phyloP scores from a whole-genome alignment of 495 filamentous ascomycete species.

The Tuber borchii region DNA sequence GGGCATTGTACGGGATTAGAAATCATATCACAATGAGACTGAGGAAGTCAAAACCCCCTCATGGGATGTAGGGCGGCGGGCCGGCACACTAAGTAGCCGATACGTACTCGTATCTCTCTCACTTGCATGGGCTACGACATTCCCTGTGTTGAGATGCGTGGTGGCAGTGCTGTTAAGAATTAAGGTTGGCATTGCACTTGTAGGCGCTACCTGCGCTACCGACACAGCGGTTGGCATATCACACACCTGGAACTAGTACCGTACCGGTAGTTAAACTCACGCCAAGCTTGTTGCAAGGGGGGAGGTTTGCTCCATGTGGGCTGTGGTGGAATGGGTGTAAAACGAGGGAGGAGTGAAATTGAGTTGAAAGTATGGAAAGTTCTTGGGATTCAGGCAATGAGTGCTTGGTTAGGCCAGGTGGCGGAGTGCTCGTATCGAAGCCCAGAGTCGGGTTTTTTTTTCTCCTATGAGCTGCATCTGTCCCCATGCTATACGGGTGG shows the following conservation, averaged over 20 bases:
- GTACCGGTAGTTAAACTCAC: background rate
- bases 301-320: background rate
- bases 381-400: too few species aligned
- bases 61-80: background rate
- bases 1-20: background rate
- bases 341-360: background rate
- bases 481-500: background rate
- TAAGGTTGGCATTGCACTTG: background rate
- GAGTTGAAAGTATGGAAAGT: too few species aligned
- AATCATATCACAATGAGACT: too few species aligned
- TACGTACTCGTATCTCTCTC: background rate
- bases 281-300: background rate
- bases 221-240: background rate
- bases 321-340: background rate
- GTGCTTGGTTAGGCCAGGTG: background rate
- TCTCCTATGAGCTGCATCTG: too few species aligned
- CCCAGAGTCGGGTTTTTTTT: too few species aligned
- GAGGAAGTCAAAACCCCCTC: too few species aligned
- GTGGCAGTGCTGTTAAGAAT: too few species aligned
- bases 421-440: background rate
- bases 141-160: background rate
- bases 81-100: background rate
- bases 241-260: background rate
- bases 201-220: background rate
- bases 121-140: background rate